phyloP scores from a whole-genome alignment of 2,329 filamentous ascomycete species.

The Metarhizium sp. region DNA sequence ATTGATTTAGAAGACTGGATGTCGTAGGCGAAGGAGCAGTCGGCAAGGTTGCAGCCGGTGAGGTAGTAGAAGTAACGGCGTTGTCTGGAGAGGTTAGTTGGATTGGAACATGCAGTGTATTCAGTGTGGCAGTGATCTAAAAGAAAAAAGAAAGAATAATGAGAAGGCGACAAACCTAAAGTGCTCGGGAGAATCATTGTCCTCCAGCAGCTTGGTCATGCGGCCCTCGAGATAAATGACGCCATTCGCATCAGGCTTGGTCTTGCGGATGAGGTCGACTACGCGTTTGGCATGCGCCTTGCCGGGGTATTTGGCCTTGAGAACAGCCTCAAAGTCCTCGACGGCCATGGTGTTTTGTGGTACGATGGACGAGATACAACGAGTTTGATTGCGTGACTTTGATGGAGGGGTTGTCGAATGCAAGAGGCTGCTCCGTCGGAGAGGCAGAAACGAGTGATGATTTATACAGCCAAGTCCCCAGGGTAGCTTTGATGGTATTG shows the following conservation, averaged over 20 bases:
- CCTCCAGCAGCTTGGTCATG: slow-evolving; percentile 72
- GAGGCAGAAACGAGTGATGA: neutral
- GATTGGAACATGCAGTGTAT: neutral
- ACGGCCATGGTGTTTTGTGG: slow-evolving; percentile 21
- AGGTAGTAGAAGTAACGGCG: slow-evolving; percentile 93
- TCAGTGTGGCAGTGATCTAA: neutral
- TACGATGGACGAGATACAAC: neutral
- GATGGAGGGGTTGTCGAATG: neutral
- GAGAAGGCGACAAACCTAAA: slow-evolving; percentile 52
- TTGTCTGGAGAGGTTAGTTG: slow-evolving; percentile 46
- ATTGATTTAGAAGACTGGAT: slow-evolving; percentile 63
- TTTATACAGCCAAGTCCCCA: neutral
- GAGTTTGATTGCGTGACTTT: neutral
- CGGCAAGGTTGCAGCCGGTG: slow-evolving; percentile 71
- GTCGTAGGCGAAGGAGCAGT: slow-evolving; percentile 75
- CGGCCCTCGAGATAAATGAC: slow-evolving; percentile 85
- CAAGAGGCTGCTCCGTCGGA: neutral
- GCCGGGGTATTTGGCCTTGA: slow-evolving; percentile 64
- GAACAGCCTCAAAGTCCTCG: slow-evolving; percentile 39
- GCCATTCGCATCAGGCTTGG: slow-evolving; percentile 54
- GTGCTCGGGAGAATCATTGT: slow-evolving; percentile 74
- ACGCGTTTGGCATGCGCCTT: slow-evolving; percentile 81
- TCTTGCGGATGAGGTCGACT: slow-evolving; percentile 63
- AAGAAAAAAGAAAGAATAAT: neutral
- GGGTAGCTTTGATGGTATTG: neutral